phyloP scores from a whole-genome alignment of 805 yeast genomes.

The Tetrapisispora phaffii region DNA sequence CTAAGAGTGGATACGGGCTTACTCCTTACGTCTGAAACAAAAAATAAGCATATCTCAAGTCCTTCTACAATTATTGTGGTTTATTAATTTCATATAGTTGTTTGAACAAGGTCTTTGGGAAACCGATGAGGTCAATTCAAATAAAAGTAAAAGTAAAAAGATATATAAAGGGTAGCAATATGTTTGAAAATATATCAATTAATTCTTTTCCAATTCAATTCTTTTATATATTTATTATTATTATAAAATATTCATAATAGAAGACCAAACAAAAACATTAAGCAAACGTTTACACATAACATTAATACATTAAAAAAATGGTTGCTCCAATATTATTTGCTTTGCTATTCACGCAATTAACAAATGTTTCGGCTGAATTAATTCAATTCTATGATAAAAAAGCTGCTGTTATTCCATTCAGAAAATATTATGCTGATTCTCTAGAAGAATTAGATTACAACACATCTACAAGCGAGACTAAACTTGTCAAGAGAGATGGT shows the following conservation, averaged over 20 bases:
- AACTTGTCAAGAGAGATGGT: not conserved
- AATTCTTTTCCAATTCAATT: not conserved
- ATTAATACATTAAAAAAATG: not conserved
- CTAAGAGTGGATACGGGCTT: too few species aligned
- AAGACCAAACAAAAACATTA: not conserved
- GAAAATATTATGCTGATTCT: conserved; percentile 2
- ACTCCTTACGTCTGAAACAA: too few species aligned
- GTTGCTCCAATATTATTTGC: conserved; percentile 1
- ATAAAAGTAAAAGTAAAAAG: not conserved
- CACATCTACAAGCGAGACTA: not conserved
- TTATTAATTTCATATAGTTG: too few species aligned
- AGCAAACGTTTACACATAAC: not conserved
- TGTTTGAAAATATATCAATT: not conserved
- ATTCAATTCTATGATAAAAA: not conserved
- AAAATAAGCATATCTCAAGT: too few species aligned
- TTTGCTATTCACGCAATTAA: not conserved
- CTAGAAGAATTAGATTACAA: not conserved
- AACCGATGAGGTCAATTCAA: not conserved
- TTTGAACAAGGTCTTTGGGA: too few species aligned
- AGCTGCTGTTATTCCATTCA: not conserved
- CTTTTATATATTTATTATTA: not conserved
- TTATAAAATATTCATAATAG: not conserved
- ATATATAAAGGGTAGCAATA: conserved; percentile 1
- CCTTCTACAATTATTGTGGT: too few species aligned
- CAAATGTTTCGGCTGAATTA: not conserved